Evolutionary conservation across 495 filamentous ascomycete genomes (phyloP).

Genomic region (Penicillium arizonense): DNA sequence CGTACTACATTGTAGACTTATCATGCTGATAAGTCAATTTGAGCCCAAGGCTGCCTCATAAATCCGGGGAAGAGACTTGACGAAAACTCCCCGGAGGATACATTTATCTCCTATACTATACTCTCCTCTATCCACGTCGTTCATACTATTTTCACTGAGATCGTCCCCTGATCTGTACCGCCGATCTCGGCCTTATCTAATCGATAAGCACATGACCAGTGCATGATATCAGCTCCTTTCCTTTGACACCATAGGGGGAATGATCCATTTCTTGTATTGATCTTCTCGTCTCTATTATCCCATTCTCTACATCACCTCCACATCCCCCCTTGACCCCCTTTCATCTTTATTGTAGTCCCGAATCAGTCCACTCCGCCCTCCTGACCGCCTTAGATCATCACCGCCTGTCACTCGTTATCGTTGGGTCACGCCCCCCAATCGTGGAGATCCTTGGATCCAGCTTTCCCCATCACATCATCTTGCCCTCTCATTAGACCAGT

Average conservation of each 20-base stretch:
- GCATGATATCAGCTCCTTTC: background rate
- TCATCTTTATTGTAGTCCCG: background rate
- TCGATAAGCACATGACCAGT: constrained; percentile 19
- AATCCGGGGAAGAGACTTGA: no score
- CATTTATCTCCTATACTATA: no score
- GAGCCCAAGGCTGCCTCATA: no score
- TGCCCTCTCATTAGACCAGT: constrained; percentile 18
- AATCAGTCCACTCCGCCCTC: constrained; percentile 28
- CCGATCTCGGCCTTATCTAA: constrained; percentile 26
- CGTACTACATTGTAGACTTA: background rate
- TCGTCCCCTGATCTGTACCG: background rate
- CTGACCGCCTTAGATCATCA: constrained; percentile 37
- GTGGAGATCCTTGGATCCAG: constrained; percentile 31
- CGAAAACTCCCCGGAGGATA: no score
- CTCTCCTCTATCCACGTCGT: no score
- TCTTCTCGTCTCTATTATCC: background rate
- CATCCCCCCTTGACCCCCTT: background rate
- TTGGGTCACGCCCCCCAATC: constrained; percentile 35
- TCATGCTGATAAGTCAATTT: no score
- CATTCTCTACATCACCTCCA: background rate
- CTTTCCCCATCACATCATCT: constrained; percentile 39
- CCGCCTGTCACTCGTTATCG: constrained; percentile 37
- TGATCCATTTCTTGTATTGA: background rate
- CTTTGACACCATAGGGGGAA: no score
- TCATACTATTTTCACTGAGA: background rate